Evolutionary conservation across 1,284 basidiomycete genomes (phyloP).

Genomic region (Bondarzewia mesenterica): DNA sequence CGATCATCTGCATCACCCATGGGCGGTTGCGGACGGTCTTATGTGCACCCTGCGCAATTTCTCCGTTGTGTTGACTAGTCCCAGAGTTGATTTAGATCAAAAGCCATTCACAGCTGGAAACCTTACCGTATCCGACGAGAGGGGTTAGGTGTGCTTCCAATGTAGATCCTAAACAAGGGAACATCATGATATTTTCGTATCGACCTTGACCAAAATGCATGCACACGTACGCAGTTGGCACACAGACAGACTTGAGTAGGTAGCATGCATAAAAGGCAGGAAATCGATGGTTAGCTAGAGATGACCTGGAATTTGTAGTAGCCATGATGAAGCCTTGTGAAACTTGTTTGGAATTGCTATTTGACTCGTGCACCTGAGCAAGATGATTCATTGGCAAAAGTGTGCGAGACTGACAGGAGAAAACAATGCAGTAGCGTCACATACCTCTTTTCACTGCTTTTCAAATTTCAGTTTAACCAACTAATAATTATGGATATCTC

Average conservation of each 20-base stretch:
- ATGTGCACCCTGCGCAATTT: constrained; percentile 66
- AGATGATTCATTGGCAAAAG: too few species aligned
- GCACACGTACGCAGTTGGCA: constrained; percentile 51
- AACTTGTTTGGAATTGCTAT: too few species aligned
- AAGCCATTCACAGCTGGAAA: not conserved
- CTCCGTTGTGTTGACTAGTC: constrained; percentile 80
- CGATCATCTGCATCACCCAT: constrained; percentile 88
- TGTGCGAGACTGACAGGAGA: too few species aligned
- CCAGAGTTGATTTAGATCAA: not conserved
- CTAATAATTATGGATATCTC: too few species aligned
- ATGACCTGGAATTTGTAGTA: constrained; percentile 22
- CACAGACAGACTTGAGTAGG: constrained; percentile 64
- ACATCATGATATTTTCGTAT: not conserved
- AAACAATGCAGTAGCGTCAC: too few species aligned
- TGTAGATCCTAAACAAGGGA: constrained; percentile 49
- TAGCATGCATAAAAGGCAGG: constrained; percentile 88
- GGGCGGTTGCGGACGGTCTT: constrained; percentile 68
- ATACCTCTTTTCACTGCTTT: too few species aligned
- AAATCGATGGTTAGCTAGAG: constrained; percentile 47
- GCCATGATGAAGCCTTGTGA: too few species aligned
- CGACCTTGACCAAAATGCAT: too few species aligned
- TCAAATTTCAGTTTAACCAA: too few species aligned
- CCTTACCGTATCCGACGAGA: constrained; percentile 57
- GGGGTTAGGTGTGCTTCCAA: constrained; percentile 80
- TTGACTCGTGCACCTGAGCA: too few species aligned